Evolutionary conservation across 768 basidiomycete genomes (phyloP).

Genomic region (Calocera cornea): DNA sequence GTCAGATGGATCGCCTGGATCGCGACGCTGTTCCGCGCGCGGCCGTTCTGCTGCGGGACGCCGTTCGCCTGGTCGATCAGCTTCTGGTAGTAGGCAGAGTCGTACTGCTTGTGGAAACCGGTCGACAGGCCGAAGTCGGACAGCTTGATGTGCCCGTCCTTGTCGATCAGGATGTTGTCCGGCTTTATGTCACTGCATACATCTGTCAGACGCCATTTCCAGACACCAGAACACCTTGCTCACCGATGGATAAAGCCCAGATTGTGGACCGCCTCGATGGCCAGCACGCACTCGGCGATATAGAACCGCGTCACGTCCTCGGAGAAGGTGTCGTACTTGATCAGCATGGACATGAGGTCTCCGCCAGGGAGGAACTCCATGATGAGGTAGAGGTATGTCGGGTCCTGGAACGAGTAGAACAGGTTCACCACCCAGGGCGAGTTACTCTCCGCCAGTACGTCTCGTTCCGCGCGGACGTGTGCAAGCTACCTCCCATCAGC

Average conservation of each 20-base stretch:
- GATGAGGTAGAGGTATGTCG: constrained; percentile 82
- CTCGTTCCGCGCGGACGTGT: constrained; percentile 94
- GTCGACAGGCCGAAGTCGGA: constrained; percentile 98
- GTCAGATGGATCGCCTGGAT: constrained; percentile 95
- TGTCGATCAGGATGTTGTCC: constrained; percentile 97
- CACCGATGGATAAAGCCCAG: constrained; percentile 96
- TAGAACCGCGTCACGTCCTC: constrained; percentile 98
- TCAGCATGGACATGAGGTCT: constrained; percentile 98
- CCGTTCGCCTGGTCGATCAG: constrained; percentile 51
- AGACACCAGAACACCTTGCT: constrained; percentile 18
- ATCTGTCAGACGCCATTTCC: constrained; percentile 6
- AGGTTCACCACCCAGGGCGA: constrained; percentile 94
- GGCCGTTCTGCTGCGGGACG: constrained; percentile 17
- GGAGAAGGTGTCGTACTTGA: constrained; percentile 97
- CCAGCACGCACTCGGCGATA: constrained; percentile 95
- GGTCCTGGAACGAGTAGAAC: constrained; percentile 96
- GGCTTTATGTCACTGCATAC: constrained; percentile 85
- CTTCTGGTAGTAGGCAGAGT: constrained; percentile 86
- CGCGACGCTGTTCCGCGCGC: constrained; percentile 82
- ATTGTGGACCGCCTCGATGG: constrained; percentile 94
- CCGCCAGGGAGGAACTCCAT: constrained; percentile 99
- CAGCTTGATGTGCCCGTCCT: constrained; percentile 91
- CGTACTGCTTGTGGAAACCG: constrained; percentile 98
- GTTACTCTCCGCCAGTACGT: constrained; percentile 89
- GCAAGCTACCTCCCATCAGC: constrained; percentile 48